A percentile compares a stretch with the other conserved stretches of the same genome.
phyloP scores from a whole-genome alignment of 352 stramenopile genomes.

The Phytopythium kandeliae region DNA sequence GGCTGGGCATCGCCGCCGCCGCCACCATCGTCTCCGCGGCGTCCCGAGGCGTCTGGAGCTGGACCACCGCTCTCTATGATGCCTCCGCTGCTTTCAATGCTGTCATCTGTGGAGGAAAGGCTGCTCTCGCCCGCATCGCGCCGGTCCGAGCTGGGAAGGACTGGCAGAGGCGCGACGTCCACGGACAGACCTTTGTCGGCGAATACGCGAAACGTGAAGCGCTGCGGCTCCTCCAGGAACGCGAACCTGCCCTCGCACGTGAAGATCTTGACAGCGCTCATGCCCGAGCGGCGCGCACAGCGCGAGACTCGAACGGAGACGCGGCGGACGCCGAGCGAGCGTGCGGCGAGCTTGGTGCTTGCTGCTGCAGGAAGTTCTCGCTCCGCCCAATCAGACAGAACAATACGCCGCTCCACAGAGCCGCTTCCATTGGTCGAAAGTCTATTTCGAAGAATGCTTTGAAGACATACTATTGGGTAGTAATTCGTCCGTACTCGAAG shows the following conservation, averaged over 20 bases:
- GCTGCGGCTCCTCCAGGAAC: slow-evolving; percentile 18
- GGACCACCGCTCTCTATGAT: not conserved
- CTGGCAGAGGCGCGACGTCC: slow-evolving; percentile 12
- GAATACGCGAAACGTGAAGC: slow-evolving; percentile 30
- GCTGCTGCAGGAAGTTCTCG: not conserved
- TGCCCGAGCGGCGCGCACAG: not conserved
- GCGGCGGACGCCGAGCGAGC: not conserved
- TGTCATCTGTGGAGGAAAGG: not conserved
- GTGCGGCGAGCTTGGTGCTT: too few relatives aligned
- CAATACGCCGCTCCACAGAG: not conserved
- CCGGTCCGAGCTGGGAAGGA: not conserved
- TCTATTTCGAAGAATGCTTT: not conserved
- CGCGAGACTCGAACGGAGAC: not conserved
- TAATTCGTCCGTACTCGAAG: too few relatives aligned
- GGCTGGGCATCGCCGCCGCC: not conserved
- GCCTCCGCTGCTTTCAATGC: too few relatives aligned
- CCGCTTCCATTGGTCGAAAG: not conserved
- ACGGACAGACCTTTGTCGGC: slow-evolving; percentile 27
- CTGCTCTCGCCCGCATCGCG: not conserved
- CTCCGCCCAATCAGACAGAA: not conserved
- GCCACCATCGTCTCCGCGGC: slow-evolving; percentile 1
- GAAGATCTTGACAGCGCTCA: slow-evolving; percentile 24
- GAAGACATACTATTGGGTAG: too few relatives aligned
- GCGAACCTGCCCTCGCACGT: slow-evolving; percentile 32
- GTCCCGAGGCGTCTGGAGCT: not conserved